Base-by-base conservation (phyloP, 2,329 filamentous ascomycete species). In the Fusarium sp. region DNA sequence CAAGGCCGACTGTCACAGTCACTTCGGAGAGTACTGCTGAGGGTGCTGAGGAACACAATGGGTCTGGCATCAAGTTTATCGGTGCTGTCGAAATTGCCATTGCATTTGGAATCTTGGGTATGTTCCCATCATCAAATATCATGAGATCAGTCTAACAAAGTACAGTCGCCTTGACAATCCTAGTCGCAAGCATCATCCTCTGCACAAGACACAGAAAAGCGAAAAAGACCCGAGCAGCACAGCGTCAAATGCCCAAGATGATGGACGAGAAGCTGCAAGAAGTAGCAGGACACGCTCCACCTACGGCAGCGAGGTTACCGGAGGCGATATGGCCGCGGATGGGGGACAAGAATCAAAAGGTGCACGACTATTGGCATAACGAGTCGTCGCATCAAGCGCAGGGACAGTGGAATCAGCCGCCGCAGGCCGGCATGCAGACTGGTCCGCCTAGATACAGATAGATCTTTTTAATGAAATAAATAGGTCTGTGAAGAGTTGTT, bases 71-170 rank as follows among this genome's bases (percentile, higher is more conserved):
- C 8, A 68, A 68, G 31, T 67, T 70, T 14, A 64, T 70, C 24
- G 70, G 71, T 5, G 59, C 70, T 3, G 42, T 70, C 2, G 71
- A 77, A 18, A 73, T 78, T 29, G 75, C 69, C 14, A 78, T 78
- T n/a, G 76, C 73, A 1, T 69, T 78, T 27, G 69, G 70, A 2
- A 56, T 69, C 4, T 16, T 78, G 7, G 73, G 76, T 77, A 54
- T 4, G 61, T 45, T 27, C 24, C 24, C 24, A 27, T 27, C 24
- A 27, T 27, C 24, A 27, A 27, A 5, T 27, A 27, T 27, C 24
- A 27, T 27, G 24, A 27, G 5, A 27, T 27, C 42, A 9, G 5
- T 7, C 24, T 27, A 1, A 4, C 1, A 6, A 1, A 40, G 11
- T n/a, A 2, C 0, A 74, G 72, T 66, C 9, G 42, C 70, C 5